Evolutionary conservation across 345 rosid species (phyloP).

Genomic region (Salix brachista): DNA sequence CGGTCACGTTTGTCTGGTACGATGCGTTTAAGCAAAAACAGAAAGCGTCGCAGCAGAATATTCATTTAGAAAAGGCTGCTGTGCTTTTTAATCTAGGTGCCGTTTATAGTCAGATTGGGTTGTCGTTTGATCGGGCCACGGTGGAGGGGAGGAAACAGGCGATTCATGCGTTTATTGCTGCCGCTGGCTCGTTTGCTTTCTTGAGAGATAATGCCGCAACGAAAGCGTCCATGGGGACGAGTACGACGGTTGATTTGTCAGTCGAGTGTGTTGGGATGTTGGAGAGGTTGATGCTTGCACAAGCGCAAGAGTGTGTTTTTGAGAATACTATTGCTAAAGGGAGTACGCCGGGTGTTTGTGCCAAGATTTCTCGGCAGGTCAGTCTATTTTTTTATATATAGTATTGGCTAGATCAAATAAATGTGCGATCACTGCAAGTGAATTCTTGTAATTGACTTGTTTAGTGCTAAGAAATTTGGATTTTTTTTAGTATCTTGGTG

Average conservation of each 20-base stretch:
- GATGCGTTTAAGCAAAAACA: conserved; percentile 87
- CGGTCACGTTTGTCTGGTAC: conserved; percentile 74
- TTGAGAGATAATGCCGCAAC: conserved; percentile 69
- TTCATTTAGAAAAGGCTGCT: conserved; percentile 91
- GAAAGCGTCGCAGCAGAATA: conserved; percentile 84
- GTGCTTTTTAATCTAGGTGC: conserved; percentile 83
- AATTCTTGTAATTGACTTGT: no score
- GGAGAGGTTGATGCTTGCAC: conserved; percentile 91
- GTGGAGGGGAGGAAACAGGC: conserved; percentile 89
- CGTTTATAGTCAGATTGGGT: conserved; percentile 79
- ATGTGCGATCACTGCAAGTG: neutral
- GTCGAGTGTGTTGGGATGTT: conserved; percentile 91
- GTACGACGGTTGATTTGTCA: conserved; percentile 74
- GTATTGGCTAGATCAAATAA: neutral
- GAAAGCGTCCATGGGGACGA: conserved; percentile 72
- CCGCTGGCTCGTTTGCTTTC: conserved; percentile 77
- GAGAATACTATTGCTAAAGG: conserved; percentile 96
- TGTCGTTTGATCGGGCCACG: conserved; percentile 65
- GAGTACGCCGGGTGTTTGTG: conserved; percentile 90
- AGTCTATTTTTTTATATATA: conserved; percentile 12
- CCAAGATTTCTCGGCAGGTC: conserved; percentile 93
- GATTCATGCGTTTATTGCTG: conserved; percentile 78
- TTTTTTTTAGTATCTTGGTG: neutral
- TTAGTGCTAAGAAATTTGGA: neutral
- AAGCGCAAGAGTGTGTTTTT: conserved; percentile 96